Evolutionary conservation across 176 grass and related monocot genomes (phyloP), one percentile per base, ranked within the genome.

Genomic region (Oryza australiensis): DNA sequence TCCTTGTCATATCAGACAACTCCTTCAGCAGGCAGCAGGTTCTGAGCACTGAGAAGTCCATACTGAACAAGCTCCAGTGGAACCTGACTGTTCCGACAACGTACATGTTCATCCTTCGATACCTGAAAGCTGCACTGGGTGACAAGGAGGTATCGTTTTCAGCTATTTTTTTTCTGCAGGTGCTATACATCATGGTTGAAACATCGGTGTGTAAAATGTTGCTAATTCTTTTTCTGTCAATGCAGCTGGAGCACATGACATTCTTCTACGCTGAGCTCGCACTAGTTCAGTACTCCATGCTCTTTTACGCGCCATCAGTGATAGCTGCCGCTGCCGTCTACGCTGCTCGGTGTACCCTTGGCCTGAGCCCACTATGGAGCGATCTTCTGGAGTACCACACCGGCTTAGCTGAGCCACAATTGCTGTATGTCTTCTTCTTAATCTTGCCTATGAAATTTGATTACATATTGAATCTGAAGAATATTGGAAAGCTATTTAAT

Each of bases 201-300:
- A 32, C 30, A 32, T 22, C 43, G 29, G 73, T 48, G 32, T 57
- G 10, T 81, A 68, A 66, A 67, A 68, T 74, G 1, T 7, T 7
- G 26, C 23, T 13, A 64, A 64, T 46, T 85, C 12, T 15, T 68
- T 51, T 76, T 46, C 20, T 71, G 8, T 80, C 22, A 34, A 40
- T 55, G 53, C 82, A 95, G 93, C 80, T 95, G 76, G 90, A 95
- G 75, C 69, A 95, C 62, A 95, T 92, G 88, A 28, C 83, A n/a
- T 90, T 90, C 84, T 95, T 90, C 80, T 90, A 90, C 34, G 73
- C 93, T 49, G 93, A 95, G 49, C 87, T 95, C 24, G 79, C 82
- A 40, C 62, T 95, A 82, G 80, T 90, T 57, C 75, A 95, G 70
- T 87, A 92, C 70, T 70, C 75, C 3, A 90, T 90, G 78, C 75